These are phyloP conservation scores for Sabuloglossum arenarium DNA, from an alignment of 495 filamentous ascomycete species.

Conservation along the genomic window DNA sequence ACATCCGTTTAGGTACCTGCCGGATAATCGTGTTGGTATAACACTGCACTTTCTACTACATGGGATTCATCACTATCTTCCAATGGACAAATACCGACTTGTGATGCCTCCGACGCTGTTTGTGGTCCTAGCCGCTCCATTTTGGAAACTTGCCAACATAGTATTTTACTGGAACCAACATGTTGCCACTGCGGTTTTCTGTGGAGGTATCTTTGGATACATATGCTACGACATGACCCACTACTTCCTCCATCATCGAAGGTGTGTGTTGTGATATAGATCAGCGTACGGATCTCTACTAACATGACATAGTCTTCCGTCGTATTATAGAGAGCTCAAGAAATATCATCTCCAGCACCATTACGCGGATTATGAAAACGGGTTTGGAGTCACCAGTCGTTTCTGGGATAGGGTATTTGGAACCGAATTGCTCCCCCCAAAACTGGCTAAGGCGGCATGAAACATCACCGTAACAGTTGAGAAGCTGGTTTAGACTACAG, in stretches of 20 bases:
- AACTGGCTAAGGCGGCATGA: conserved; percentile 17
- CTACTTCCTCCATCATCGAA: conserved; percentile 98
- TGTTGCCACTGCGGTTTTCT: conserved; percentile 54
- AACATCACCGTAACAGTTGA: neutral
- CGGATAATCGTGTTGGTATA: conserved; percentile 76
- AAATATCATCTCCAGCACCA: conserved; percentile 95
- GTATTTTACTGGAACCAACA: conserved; percentile 77
- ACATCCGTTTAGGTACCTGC: conserved; percentile 42
- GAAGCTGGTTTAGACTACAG: neutral
- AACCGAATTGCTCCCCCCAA: conserved; percentile 43
- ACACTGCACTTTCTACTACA: conserved; percentile 88
- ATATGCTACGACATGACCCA: conserved; percentile 93
- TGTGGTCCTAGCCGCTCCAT: conserved; percentile 61
- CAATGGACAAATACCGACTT: conserved; percentile 91
- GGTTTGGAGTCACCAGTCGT: conserved; percentile 94
- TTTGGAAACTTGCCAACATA: conserved; percentile 79
- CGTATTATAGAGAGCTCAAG: conserved; percentile 76
- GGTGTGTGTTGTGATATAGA: conserved; percentile 27
- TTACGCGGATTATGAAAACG: conserved; percentile 89
- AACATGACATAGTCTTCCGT: conserved; percentile 35
- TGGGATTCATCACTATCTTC: conserved; percentile 93
- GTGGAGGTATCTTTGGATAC: conserved; percentile 88
- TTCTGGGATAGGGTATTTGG: conserved; percentile 94
- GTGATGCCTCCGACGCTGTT: conserved; percentile 96
- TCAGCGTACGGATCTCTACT: neutral